A percentile compares a stretch with the other conserved stretches of the same genome.
Evolutionary conservation across 352 stramenopile genomes (phyloP).

Genomic region (Vaucheria bursata): DNA sequence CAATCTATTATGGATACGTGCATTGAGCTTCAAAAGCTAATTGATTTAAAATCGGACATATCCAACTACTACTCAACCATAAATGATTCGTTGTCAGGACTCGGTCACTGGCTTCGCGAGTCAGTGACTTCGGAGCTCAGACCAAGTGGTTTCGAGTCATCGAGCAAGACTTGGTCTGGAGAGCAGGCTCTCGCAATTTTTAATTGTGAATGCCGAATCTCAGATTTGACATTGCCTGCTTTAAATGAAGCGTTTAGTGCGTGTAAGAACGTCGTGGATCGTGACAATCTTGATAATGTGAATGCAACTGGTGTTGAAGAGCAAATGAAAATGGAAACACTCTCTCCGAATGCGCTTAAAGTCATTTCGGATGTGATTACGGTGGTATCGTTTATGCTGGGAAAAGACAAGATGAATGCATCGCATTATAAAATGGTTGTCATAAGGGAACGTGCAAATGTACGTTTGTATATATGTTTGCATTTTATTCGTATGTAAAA

Average conservation of each 20-base stretch:
- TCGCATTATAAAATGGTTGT: slow-evolving; percentile 46
- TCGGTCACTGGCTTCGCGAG: neutral
- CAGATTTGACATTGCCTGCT: slow-evolving; percentile 12
- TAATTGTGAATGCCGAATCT: slow-evolving; percentile 23
- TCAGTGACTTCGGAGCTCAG: neutral
- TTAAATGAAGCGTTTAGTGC: slow-evolving; percentile 26
- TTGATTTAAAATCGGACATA: neutral
- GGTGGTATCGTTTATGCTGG: slow-evolving; percentile 29
- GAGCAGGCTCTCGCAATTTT: slow-evolving; percentile 40
- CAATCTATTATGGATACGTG: slow-evolving; percentile 17
- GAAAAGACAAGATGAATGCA: slow-evolving; percentile 24
- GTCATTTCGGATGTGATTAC: slow-evolving; percentile 25
- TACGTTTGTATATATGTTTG: too few species aligned
- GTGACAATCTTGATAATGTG: neutral
- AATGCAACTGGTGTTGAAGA: neutral
- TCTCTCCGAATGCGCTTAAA: neutral
- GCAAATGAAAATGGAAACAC: neutral
- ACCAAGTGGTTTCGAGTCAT: neutral
- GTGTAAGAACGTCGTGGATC: slow-evolving; percentile 11
- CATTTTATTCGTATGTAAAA: too few species aligned
- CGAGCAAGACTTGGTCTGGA: slow-evolving; percentile 31
- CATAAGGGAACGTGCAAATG: slow-evolving; percentile 17
- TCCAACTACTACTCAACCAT: neutral
- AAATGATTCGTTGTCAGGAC: neutral
- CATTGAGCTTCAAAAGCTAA: slow-evolving; percentile 18